These are phyloP conservation scores for Cryptosporidium felis DNA, from an alignment of 169 alveolate species.

Conservation along the genomic window DNA sequence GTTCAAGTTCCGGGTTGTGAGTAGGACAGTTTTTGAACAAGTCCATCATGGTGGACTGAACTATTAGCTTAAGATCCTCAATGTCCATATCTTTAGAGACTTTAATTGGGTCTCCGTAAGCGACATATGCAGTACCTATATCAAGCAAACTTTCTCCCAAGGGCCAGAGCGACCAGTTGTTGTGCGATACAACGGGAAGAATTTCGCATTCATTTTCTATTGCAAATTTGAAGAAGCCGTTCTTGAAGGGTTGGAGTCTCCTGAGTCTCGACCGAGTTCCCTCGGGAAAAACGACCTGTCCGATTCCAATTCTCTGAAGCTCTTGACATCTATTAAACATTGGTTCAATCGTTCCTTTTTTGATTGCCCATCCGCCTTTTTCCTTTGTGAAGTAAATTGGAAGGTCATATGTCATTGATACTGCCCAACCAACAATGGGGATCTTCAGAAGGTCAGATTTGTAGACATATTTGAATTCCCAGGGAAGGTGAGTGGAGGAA, in stretches of 20 bases:
- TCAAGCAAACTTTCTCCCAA: slow-evolving; percentile 72
- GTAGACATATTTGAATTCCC: slow-evolving; percentile 76
- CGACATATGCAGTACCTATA: slow-evolving; percentile 78
- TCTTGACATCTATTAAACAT: slow-evolving; percentile 74
- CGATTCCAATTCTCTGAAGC: slow-evolving; percentile 59
- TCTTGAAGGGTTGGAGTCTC: slow-evolving; percentile 83
- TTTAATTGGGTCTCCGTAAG: slow-evolving; percentile 78
- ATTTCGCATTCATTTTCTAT: slow-evolving; percentile 82
- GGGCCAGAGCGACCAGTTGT: slow-evolving; percentile 77
- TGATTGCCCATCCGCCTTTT: slow-evolving; percentile 82
- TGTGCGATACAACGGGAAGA: slow-evolving; percentile 83
- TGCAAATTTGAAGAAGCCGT: slow-evolving; percentile 88
- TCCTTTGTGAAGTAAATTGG: slow-evolving; percentile 77
- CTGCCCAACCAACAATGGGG: slow-evolving; percentile 78
- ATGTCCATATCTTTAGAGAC: slow-evolving; percentile 31
- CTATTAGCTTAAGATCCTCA: slow-evolving; percentile 46
- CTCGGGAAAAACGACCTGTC: slow-evolving; percentile 83
- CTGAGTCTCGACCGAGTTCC: slow-evolving; percentile 86
- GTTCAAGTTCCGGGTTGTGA: slow-evolving; percentile 62
- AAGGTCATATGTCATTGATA: slow-evolving; percentile 72
- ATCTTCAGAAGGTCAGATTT: slow-evolving; percentile 74
- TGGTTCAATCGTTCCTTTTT: slow-evolving; percentile 73
- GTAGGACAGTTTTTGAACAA: slow-evolving; percentile 61
- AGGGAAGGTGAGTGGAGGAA: slow-evolving; percentile 67
- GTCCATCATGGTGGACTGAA: slow-evolving; percentile 43